phyloP scores from a whole-genome alignment of 371 early-diverging fungal species.

The Mortierella sp. region DNA sequence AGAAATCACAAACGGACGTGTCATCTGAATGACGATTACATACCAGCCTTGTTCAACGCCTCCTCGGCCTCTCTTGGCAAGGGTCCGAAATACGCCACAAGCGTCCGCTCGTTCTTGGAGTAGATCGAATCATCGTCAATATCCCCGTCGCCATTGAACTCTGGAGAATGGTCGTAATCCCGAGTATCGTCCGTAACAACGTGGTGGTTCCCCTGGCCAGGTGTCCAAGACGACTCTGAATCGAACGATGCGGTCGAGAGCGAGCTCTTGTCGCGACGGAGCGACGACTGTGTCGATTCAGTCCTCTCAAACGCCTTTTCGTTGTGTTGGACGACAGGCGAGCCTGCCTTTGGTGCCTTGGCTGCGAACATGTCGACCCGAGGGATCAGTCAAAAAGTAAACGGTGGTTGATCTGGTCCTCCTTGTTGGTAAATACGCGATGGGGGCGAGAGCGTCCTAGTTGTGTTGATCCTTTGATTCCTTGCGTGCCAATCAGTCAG shows the following conservation, averaged over 20 bases:
- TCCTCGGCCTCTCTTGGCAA: conserved; percentile 46
- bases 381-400: background rate
- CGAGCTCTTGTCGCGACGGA: background rate
- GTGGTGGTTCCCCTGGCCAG: conserved; percentile 16
- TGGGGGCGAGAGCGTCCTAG: background rate
- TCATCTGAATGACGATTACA: no score
- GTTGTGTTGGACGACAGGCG: conserved; percentile 11
- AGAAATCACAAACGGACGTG: background rate
- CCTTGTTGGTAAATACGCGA: background rate
- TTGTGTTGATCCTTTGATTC: background rate
- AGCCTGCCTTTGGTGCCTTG: conserved; percentile 30
- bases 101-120: conserved; percentile 38
- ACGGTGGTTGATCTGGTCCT: background rate
- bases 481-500: background rate
- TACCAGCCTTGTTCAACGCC: conserved; percentile 42
- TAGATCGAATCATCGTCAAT: conserved; percentile 49
- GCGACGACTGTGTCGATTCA: background rate
- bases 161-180: no score
- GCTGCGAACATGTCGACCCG: conserved; percentile 45
- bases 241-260: conserved; percentile 13
- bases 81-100: conserved; percentile 53
- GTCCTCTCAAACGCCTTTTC: background rate
- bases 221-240: conserved; percentile 22
- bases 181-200: background rate
- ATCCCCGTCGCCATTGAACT: background rate